Conservation (phyloP, 768 basidiomycete species). For the Russula sp. region DNA sequence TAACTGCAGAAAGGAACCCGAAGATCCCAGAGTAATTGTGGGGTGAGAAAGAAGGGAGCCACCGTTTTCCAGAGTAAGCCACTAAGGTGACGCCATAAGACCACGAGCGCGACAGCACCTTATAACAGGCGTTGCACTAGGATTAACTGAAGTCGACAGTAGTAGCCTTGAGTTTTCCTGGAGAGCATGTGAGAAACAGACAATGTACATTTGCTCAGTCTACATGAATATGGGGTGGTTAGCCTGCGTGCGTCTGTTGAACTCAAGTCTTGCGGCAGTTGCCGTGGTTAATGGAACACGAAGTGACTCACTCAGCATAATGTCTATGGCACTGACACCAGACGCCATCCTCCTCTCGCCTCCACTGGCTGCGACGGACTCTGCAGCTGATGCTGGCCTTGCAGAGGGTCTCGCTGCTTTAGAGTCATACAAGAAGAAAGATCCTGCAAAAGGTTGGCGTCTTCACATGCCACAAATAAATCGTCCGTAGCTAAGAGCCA, state of each 20-base stretch:
- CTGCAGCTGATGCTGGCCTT: conserved; percentile 20
- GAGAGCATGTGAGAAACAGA: background rate
- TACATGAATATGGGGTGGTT: no score
- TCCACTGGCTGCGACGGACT: conserved; percentile 1
- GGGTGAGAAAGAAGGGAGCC: no score
- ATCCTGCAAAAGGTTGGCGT: conserved; percentile 62
- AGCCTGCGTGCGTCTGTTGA: no score
- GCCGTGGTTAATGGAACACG: no score
- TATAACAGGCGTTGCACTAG: background rate
- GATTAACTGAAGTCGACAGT: background rate
- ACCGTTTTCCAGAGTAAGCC: no score
- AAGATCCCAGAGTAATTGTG: background rate
- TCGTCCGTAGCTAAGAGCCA: no score
- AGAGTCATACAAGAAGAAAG: conserved; percentile 84
- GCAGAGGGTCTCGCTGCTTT: conserved; percentile 62
- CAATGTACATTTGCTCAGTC: no score
- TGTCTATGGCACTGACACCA: conserved; percentile 19
- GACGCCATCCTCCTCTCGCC: conserved; percentile 13
- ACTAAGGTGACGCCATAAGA: no score
- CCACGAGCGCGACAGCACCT: no score
- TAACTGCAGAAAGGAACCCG: background rate
- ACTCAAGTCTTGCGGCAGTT: background rate
- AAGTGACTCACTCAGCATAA: no score
- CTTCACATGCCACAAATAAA: background rate
- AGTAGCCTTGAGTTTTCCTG: background rate